Evolutionary conservation across 2,329 filamentous ascomycete species (phyloP), one percentile per base, ranked within the genome.

Genomic region (Neobulgaria alba): DNA sequence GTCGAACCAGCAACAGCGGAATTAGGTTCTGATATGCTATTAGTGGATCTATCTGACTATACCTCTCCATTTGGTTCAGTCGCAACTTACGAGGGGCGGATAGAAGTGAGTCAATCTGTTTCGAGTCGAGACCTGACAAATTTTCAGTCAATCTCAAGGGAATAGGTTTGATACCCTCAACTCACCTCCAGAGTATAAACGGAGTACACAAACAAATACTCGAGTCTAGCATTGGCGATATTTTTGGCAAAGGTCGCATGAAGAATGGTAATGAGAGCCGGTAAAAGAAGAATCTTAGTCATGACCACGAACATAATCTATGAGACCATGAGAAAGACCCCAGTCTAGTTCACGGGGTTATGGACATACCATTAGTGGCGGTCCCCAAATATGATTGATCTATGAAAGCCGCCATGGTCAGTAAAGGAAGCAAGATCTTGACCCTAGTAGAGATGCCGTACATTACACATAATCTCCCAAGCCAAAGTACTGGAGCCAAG

Each of bases 261-360:
- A 43, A 89, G 68, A 65, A 88, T 79, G 68, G 80, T 82, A 29
- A 85, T 88, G 49, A 89, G 65, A 15, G 81, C 85, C 36, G 85
- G 85, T 63, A 86, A 82, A 21, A 92, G 71, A 5, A 92, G 68
- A 52, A 90, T 85, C 43, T 84, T 84, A 32, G 82, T 86, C 55
- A 90, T 67, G 17, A 74, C 82, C 47, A 90, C 75, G 61, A 90
- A 90, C 36, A 87, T 69, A 45, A 72, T 34, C 52, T 48, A 29
- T 10, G 29, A 26, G 7, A 26, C 12, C 12, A 26, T 26, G 7
- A 26, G 23, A 33, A 36, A 12, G 23, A 42, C 19, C 42, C 34
- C 20, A 21, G 18, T 20, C 16, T 18, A 33, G 31, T 3, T 17
- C n/a, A n/a, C n/a, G n/a, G n/a, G n/a, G 30, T 5, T 4, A 16